phyloP scores from a whole-genome alignment of 208 protist species.

The Tritrichomonas musculus region DNA sequence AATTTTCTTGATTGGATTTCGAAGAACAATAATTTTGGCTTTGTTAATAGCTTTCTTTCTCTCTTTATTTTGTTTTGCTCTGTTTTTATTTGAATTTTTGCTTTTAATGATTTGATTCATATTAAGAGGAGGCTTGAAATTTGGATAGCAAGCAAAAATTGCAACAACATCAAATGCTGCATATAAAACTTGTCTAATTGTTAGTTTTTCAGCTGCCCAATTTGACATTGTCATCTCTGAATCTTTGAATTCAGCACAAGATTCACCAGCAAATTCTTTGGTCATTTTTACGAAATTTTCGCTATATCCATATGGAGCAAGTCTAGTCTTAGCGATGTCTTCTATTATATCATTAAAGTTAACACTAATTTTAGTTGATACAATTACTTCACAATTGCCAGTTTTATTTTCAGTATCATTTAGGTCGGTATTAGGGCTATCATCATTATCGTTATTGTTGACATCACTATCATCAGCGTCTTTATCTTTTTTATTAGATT shows the following conservation, averaged over 20 bases:
- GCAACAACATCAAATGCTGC: constrained; percentile 21
- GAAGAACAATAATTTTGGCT: background rate
- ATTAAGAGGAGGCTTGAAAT: too few species aligned
- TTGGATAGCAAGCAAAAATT: background rate
- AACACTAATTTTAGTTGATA: too few species aligned
- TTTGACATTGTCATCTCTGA: background rate
- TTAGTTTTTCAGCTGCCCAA: background rate
- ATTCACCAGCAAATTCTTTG: background rate
- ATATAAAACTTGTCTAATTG: constrained; percentile 7
- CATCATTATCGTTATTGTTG: background rate
- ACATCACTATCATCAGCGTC: too few species aligned
- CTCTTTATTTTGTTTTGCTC: too few species aligned
- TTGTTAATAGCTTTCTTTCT: too few species aligned
- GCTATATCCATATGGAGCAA: background rate
- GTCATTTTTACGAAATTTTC: background rate
- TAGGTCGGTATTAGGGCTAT: too few species aligned
- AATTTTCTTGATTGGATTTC: background rate
- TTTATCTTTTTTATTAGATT: too few species aligned
- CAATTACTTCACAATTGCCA: too few species aligned
- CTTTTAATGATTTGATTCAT: too few species aligned
- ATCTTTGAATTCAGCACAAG: background rate
- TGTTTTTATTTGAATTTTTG: too few species aligned
- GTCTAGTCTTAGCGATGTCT: background rate
- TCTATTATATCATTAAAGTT: too few species aligned
- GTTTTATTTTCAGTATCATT: too few species aligned